Base-by-base conservation (phyloP, 2,329 filamentous ascomycete species). In the Magnaporthiopsis rhizophila region DNA sequence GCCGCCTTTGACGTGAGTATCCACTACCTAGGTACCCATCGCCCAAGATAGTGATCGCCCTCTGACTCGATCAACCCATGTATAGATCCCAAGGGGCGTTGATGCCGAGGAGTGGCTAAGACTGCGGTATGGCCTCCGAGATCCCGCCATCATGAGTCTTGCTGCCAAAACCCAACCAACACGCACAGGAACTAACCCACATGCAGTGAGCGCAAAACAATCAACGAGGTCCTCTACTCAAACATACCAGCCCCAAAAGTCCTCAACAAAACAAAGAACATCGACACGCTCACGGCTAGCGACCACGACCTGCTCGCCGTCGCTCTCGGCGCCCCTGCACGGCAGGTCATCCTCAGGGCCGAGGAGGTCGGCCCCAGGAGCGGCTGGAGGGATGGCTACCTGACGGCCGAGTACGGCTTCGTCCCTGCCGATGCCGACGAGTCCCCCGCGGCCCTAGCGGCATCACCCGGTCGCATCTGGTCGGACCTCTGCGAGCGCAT, bases 321-420 rank as follows among this genome's bases (percentile, higher is more conserved):
- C 7, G 81, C 82, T 1, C 75, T 84, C 6, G 81, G 82, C 1
- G 81, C 82, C 0, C 82, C 82, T 1, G 82, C 81, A 28, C 78
- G 82, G 13, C 81, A 83, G 68, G 81, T 85, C 5, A 79, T 84
- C 64, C 70, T 81, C 30, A 73, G 82, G 53, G 81, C 82, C 15
- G 80, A 84, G 67, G 78, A 82, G 38, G 78, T 84, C n/a, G 81
- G 82, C 0, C 73, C 77, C 0, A 70, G 71, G 45, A 83, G 79
- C 0, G 82, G 82, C 24, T 85, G 81, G 81, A 75, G 79, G 62
- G 82, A 84, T 65, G 80, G 81, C 0, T 83, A 81, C 68, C 77
- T 83, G 38, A 81, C 76, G 65, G 76, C 75, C 24, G 81, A 83
- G 62, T 78, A 82, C 53, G 82, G 82, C 0, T 83, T 84, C 65